Conservation (phyloP, 768 basidiomycete genomes). For the Auricularia sp. region DNA sequence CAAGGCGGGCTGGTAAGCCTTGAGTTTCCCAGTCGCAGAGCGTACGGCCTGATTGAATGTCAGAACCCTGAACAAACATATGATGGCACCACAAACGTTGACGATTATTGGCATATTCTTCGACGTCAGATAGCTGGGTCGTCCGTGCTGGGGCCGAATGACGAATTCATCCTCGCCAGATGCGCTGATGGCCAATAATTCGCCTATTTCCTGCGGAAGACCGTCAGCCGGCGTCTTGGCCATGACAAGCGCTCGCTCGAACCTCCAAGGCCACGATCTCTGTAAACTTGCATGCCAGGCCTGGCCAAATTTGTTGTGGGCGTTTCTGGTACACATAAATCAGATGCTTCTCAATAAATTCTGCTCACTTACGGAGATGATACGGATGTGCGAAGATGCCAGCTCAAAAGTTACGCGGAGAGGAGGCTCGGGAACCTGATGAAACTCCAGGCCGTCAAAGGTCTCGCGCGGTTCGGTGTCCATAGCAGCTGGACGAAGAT, state of each 20-base stretch:
- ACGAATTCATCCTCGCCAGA: slow-evolving; percentile 54
- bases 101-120: slow-evolving; percentile 34
- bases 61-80: neutral
- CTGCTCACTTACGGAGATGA: slow-evolving; percentile 47
- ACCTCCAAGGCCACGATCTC: slow-evolving; percentile 63
- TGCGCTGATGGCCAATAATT: slow-evolving; percentile 51
- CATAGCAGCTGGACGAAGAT: slow-evolving; percentile 36
- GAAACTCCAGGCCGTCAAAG: slow-evolving; percentile 60
- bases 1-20: slow-evolving; percentile 38
- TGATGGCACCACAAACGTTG: slow-evolving; percentile 37
- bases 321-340: slow-evolving; percentile 27
- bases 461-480: slow-evolving; percentile 48
- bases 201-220: slow-evolving; percentile 54
- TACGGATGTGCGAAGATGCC: slow-evolving; percentile 56
- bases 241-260: too few species aligned
- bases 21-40: slow-evolving; percentile 60
- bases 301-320: slow-evolving; percentile 56
- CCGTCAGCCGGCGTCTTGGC: too few species aligned
- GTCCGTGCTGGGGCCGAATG: slow-evolving; percentile 57
- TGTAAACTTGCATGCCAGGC: slow-evolving; percentile 62
- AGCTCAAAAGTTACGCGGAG: slow-evolving; percentile 64
- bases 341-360: slow-evolving; percentile 5
- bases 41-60: slow-evolving; percentile 49
- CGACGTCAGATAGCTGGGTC: slow-evolving; percentile 40
- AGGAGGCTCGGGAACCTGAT: slow-evolving; percentile 52